Evolutionary conservation across 768 basidiomycete genomes (phyloP).

Genomic region (Mycena latifolia): DNA sequence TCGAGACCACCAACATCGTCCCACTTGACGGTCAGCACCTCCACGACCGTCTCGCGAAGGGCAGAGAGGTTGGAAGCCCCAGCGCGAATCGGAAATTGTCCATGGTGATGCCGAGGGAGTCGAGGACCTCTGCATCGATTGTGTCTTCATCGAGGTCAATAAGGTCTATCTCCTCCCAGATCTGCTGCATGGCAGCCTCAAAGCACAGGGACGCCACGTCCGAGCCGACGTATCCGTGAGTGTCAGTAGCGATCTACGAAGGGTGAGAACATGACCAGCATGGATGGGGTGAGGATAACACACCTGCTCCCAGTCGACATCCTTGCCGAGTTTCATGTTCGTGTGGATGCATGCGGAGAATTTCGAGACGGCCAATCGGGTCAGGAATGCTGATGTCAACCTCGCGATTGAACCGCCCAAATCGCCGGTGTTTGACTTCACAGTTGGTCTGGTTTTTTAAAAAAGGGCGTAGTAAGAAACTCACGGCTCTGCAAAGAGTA

Average conservation of each 20-base stretch:
- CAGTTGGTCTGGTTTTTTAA: conserved; percentile 99
- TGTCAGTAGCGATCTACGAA: conserved; percentile 93
- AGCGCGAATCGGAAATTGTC: conserved; percentile 99
- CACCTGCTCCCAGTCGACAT: conserved; percentile 97
- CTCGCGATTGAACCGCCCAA: conserved; percentile 99
- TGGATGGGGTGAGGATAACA: not conserved
- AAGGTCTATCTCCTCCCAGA: conserved; percentile 99
- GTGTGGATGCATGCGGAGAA: conserved; percentile 99
- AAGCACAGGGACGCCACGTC: conserved; percentile 98
- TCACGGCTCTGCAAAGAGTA: not conserved
- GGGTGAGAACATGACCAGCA: too few relatives aligned
- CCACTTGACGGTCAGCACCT: conserved; percentile 99
- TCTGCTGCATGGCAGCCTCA: conserved; percentile 99
- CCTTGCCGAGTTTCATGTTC: conserved; percentile 98
- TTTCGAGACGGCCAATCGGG: conserved; percentile 98
- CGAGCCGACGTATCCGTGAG: conserved; percentile 99
- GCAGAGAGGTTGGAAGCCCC: conserved; percentile 98
- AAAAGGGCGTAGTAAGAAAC: conserved; percentile 3
- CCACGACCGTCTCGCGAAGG: conserved; percentile 98
- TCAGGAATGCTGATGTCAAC: conserved; percentile 99
- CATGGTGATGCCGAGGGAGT: conserved; percentile 99
- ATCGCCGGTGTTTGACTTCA: conserved; percentile 98
- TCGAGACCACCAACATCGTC: conserved; percentile 99
- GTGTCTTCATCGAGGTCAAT: conserved; percentile 98
- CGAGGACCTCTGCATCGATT: conserved; percentile 98